Base-by-base conservation (phyloP, 2,329 filamentous ascomycete species). In the Cephalotrichum gorgonifer region DNA sequence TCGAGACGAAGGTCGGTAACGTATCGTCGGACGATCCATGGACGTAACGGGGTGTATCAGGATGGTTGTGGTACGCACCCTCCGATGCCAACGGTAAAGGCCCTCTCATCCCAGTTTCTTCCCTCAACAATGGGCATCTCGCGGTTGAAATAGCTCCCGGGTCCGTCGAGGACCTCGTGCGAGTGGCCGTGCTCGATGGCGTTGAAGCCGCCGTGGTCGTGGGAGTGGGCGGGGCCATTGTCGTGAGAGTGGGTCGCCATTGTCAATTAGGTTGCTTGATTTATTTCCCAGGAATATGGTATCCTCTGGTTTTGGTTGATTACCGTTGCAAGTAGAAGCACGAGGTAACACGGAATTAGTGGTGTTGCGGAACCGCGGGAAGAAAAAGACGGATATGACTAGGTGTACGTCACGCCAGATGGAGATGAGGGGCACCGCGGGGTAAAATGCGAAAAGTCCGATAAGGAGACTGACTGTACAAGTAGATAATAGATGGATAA, bases 61-160 rank as follows among this genome's bases (percentile, higher is more conserved):
- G 17, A 22, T 6, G n/a, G 6, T 20, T 9, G n/a, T 17, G 7
- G 20, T 26, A 67, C 79, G 57, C 75, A 95, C 89, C 93, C 93
- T 70, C 93, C 93, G 68, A 97, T 97, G n/a, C 93, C 93, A 60
- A 98, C 78, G 4, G 93, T 97, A 61, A 96, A 98, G 14, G 90
- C 90, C 51, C 93, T 78, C 55, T 95, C 87, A 26, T 76, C 76
- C 87, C 90, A 98, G 62, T 90, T 77, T 49, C 91, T 78, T 11
- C 89, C 89, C 57, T 95, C 86, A 54, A 89, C 79, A 50, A 97
- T 86, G 53, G 91, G 93, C 87, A 95, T 90, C 70, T 97, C 93
- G 15, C 93, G 83, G 46, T 85, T 84, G 28, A 93, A 68, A 64
- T 86, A 97, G 62, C 88, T 95, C 42, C 93, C 93, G 0, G 93